phyloP scores from a whole-genome alignment of 129 eudicot genomes.

The Kitagawia praeruptora region DNA sequence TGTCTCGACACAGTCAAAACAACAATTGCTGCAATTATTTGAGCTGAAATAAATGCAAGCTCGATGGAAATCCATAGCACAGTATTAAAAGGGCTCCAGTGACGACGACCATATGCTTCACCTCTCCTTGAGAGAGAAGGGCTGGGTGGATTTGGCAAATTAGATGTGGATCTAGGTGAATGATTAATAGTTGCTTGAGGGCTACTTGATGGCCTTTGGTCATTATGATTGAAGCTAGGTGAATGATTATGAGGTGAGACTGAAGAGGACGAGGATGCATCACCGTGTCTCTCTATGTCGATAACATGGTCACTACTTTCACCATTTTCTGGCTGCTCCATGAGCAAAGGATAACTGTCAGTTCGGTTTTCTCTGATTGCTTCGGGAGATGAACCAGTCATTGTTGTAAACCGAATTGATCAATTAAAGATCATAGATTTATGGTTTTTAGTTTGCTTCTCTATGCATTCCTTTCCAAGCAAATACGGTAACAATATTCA shows the following conservation, averaged over 20 bases:
- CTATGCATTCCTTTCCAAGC: conserved; percentile 4
- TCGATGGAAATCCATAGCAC: conserved; percentile 55
- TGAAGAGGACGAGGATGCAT: conserved; percentile 49
- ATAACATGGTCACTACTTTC: conserved; percentile 37
- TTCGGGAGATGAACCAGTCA: conserved; percentile 43
- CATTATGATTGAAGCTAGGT: conserved; percentile 13
- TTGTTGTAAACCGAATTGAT: conserved; percentile 14
- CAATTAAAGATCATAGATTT: conserved; percentile 15
- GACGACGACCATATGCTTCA: conserved; percentile 40
- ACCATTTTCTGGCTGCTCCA: conserved; percentile 31
- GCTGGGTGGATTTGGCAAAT: conserved; percentile 22
- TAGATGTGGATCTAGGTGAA: conserved; percentile 25
- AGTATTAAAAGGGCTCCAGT: conserved; percentile 67
- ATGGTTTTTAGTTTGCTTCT: neutral
- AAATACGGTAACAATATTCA: neutral
- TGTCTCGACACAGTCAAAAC: conserved; percentile 44
- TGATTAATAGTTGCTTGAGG: conserved; percentile 22
- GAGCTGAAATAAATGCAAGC: conserved; percentile 45
- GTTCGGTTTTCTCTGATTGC: conserved; percentile 31
- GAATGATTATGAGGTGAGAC: conserved; percentile 23
- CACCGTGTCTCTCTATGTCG: conserved; percentile 44
- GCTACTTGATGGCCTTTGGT: conserved; percentile 24
- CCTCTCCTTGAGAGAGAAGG: conserved; percentile 39
- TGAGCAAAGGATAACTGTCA: conserved; percentile 51
- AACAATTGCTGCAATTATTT: conserved; percentile 52